Evolutionary conservation across 2,329 filamentous ascomycete species (phyloP).

Genomic region (Colletotrichum chlorophyti): DNA sequence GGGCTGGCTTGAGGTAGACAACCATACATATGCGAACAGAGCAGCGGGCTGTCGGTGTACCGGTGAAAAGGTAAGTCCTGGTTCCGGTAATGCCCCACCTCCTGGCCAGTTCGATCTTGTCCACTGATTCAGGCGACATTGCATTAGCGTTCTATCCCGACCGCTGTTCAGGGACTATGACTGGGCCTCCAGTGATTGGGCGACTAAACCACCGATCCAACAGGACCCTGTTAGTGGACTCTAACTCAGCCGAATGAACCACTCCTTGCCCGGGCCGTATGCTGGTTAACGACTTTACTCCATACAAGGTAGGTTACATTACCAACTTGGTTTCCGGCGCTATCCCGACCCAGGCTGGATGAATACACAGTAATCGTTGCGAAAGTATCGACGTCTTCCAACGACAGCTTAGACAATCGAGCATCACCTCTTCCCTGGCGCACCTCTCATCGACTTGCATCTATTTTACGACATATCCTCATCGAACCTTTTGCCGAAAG

Average conservation of each 20-base stretch:
- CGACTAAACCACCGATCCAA: background rate
- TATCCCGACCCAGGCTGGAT: slow-evolving; percentile 11
- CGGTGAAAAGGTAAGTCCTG: slow-evolving; percentile 17
- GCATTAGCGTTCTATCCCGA: slow-evolving; percentile 28
- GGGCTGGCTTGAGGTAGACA: too few species aligned
- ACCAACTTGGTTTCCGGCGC: slow-evolving; percentile 20
- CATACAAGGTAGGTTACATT: too few species aligned
- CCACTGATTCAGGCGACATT: slow-evolving; percentile 21
- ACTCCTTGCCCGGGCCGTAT: slow-evolving; percentile 7
- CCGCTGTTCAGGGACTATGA: slow-evolving; percentile 21
- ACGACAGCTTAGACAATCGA: background rate
- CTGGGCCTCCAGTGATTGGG: slow-evolving; percentile 2
- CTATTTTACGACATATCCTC: background rate
- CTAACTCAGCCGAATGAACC: slow-evolving; percentile 13
- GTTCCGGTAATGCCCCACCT: background rate
- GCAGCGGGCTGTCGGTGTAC: background rate
- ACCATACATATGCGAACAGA: too few species aligned
- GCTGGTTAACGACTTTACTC: slow-evolving; percentile 2
- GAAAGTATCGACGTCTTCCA: slow-evolving; percentile 7
- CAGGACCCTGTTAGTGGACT: slow-evolving; percentile 22
- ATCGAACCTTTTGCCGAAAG: background rate
- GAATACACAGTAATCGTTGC: slow-evolving; percentile 9
- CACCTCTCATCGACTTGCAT: background rate
- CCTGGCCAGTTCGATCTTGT: too few species aligned
- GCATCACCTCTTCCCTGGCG: background rate